Evolutionary conservation across 2,329 filamentous ascomycete species (phyloP), one percentile per base, ranked within the genome.

Genomic region (Alternaria panax): DNA sequence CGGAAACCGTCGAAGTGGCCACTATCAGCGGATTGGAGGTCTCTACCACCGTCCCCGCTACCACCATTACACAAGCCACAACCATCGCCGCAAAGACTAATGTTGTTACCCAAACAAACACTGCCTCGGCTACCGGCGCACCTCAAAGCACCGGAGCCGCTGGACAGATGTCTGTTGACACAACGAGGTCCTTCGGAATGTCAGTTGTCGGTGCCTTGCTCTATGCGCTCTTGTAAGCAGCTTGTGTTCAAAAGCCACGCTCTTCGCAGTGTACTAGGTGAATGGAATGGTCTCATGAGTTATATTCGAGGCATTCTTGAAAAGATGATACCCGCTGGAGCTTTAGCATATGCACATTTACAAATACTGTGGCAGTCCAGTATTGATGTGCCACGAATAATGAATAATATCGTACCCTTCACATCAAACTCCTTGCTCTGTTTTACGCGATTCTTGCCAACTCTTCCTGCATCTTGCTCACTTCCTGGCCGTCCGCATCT

Each of bases 401-500:
- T 64, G 63, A 65, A 62, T 62, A 63, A 59, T 56, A 28, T 54
- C 16, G n/a, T 43, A 42, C 40, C 40, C 20, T 59, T 18, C 46
- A 18, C 20, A 34, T 20, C 3, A 4, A 7, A 12, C 11, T 46
- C 36, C n/a, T 28, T 22, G 25, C 11, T 30, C 25, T 36, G 11
- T 28, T 22, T 18, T 25, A 24, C 5, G 6, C 14, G 4, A 41
- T 22, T 11, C 5, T 27, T 25, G 30, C 30, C 22, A 65, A 18
- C 3, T 36, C 8, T 11, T 50, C 43, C 20, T 54, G 38, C 25
- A 77, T 58, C 41, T 24, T 67, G 25, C 25, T 51, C 3, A 75
- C 72, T 53, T 77, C 77, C 6, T 67, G 64, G 7, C 18, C 60
- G 57, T 78, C 71, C 4, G 73, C 76, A 20, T 64, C 59, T 43